Evolutionary conservation across 495 filamentous ascomycete genomes (phyloP).

Genomic region (Pseudoneurospora amorphoporcata): DNA sequence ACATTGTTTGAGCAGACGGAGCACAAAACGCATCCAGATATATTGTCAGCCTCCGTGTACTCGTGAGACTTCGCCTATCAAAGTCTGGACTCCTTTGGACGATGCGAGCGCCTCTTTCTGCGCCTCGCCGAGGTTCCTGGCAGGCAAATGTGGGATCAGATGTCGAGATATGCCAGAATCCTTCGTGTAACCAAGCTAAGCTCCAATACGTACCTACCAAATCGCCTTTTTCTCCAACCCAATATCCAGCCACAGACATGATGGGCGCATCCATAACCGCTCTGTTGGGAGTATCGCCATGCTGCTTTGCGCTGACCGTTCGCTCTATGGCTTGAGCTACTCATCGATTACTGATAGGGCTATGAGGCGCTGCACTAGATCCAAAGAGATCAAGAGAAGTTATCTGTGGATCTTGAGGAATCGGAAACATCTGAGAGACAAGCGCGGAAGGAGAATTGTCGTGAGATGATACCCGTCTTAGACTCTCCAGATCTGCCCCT

Average conservation of each 20-base stretch:
- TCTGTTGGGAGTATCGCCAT: not conserved
- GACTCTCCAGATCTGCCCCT: not conserved
- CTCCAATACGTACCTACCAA: not conserved
- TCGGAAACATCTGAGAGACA: not conserved
- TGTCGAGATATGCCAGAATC: not conserved
- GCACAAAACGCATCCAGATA: not conserved
- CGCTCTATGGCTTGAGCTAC: not conserved
- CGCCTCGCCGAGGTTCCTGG: not conserved
- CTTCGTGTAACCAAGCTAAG: not conserved
- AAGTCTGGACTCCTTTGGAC: not conserved
- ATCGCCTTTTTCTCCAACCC: not conserved
- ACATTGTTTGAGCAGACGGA: not conserved
- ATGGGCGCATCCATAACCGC: not conserved
- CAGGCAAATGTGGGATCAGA: not conserved
- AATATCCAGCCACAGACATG: not conserved
- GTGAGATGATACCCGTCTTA: not conserved
- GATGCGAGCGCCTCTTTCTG: not conserved
- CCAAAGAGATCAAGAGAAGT: not conserved
- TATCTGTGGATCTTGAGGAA: not conserved
- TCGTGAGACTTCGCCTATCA: not conserved
- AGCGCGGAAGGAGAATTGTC: not conserved
- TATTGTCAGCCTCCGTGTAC: not conserved
- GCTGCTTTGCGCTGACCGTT: not conserved
- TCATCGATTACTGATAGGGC: not conserved
- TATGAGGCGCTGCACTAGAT: not conserved